Base-by-base conservation (phyloP, 1,284 basidiomycete species). In the Schizophyllum commune region DNA sequence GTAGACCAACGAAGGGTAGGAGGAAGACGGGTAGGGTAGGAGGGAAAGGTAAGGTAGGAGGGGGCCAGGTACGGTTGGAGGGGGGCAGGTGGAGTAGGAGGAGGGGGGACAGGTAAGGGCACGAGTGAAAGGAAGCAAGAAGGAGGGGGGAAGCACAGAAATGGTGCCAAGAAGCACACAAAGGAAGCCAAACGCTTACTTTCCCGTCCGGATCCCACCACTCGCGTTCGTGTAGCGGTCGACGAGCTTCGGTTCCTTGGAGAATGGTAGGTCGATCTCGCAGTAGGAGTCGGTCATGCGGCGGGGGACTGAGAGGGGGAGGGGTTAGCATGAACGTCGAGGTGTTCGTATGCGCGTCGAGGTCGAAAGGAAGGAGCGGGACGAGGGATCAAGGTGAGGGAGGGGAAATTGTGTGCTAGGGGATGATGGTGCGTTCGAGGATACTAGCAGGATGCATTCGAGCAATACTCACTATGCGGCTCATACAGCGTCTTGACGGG, bases 251-350 rank as follows among this genome's bases (percentile, higher is more conserved):
- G 82, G 77, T 15, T 80, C 80, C 0, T 83, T 83, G 1, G 78
- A 77, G 70, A 89, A 89, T 1, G 85, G 85, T 21, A 90, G 78
- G 7, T 80, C 68, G 5, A 86, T 70, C 68, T 89, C 85, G 47
- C 84, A 80, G 68, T 89, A 89, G 0, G 86, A 88, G 66, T 89
- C 85, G 62, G 84, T 77, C 86, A 89, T 89, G 60, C 77, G 72
- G 3, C 86, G 77, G 9, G 82, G 78, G 1, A 79, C 72, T 19
- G 65, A 64, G 1, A 68, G 39, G 39, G 34, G 34, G 34, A 39
- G 9, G 63, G 59, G 65, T 61, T 47, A 47, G 9, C 8, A 17
- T 17, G 66, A 58, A n/a, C 64, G 58, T 56, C 69, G 58, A 54
- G 66, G 63, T 34, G 58, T 57, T 67, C 65, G 65, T 67, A 54